Evolutionary conservation across 202 grass and related monocot species (phyloP).

Genomic region (Panicum virgatum): DNA sequence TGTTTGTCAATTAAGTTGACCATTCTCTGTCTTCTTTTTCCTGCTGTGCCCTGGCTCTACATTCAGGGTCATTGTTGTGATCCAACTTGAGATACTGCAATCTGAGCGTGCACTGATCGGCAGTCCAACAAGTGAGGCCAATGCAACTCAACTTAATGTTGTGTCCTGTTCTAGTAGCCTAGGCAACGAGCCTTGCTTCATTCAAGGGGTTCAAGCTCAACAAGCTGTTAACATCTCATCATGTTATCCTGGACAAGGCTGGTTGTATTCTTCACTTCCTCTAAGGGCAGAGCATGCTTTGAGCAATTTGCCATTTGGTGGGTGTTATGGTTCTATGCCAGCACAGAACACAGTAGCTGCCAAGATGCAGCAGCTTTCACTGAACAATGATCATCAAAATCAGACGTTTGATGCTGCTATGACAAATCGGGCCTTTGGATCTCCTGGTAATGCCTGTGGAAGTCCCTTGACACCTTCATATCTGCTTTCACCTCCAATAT

Average conservation of each 20-base stretch:
- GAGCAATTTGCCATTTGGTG: not conserved
- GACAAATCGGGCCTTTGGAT: slow-evolving; percentile 23
- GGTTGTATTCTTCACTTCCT: slow-evolving; percentile 1
- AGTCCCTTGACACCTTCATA: slow-evolving; percentile 36
- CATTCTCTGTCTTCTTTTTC: not conserved
- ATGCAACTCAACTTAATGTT: slow-evolving; percentile 37
- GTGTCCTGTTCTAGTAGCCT: slow-evolving; percentile 10
- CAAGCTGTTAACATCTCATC: not conserved
- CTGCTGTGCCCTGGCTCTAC: not conserved
- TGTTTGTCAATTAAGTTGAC: not conserved
- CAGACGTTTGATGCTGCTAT: slow-evolving; percentile 38
- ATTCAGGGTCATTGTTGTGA: slow-evolving; percentile 75
- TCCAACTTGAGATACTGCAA: slow-evolving; percentile 63
- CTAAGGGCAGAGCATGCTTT: slow-evolving; percentile 5
- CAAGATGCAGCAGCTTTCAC: slow-evolving; percentile 26
- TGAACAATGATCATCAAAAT: slow-evolving; percentile 44
- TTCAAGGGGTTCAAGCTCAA: not conserved
- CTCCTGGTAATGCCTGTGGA: slow-evolving; percentile 42
- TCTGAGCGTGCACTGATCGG: slow-evolving; percentile 44
- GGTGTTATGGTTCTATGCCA: not conserved
- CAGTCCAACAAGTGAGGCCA: slow-evolving; percentile 46
- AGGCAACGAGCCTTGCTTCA: not conserved
- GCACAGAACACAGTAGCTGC: not conserved
- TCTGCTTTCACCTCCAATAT: slow-evolving; percentile 55
- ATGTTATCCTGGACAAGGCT: not conserved